Percentiles rank a stretch among this genome's conserved stretches.
phyloP scores from a whole-genome alignment of 257 asterid genomes.

The Penstemon barbatus region DNA sequence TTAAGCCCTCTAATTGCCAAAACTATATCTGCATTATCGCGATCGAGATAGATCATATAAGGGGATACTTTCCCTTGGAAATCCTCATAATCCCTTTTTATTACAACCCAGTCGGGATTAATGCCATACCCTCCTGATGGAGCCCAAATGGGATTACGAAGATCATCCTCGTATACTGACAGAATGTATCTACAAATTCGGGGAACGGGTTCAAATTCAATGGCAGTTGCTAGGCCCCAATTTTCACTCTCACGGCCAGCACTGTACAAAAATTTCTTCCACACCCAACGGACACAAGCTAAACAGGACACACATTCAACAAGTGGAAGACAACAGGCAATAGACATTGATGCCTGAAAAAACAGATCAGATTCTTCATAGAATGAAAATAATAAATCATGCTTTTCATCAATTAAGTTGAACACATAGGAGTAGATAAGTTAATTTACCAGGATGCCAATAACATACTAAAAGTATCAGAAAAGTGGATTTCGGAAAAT shows the following conservation, averaged over 20 bases:
- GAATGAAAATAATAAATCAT: not conserved
- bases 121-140: constrained; percentile 88
- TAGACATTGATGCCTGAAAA: constrained; percentile 71
- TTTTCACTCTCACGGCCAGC: constrained; percentile 90
- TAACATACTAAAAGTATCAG: constrained; percentile 25
- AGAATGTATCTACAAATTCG: constrained; percentile 71
- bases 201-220: constrained; percentile 84
- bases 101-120: constrained; percentile 66
- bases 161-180: constrained; percentile 78
- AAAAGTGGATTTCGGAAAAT: constrained; percentile 21
- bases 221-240: constrained; percentile 89
- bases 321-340: constrained; percentile 85
- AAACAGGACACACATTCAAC: constrained; percentile 95
- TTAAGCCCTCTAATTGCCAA: constrained; percentile 85
- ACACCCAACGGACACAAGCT: constrained; percentile 91
- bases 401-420: not conserved
- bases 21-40: constrained; percentile 63
- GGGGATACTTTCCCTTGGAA: constrained; percentile 72
- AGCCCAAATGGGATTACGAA: constrained; percentile 71
- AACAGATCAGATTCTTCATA: not conserved
- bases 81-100: constrained; percentile 55
- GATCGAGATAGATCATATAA: constrained; percentile 84
- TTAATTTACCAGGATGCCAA: constrained; percentile 29
- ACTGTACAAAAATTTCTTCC: constrained; percentile 90
- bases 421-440: constrained; percentile 5